Base-by-base conservation (phyloP, 306 rosid genomes). In the Astragalus glycyphyllos region DNA sequence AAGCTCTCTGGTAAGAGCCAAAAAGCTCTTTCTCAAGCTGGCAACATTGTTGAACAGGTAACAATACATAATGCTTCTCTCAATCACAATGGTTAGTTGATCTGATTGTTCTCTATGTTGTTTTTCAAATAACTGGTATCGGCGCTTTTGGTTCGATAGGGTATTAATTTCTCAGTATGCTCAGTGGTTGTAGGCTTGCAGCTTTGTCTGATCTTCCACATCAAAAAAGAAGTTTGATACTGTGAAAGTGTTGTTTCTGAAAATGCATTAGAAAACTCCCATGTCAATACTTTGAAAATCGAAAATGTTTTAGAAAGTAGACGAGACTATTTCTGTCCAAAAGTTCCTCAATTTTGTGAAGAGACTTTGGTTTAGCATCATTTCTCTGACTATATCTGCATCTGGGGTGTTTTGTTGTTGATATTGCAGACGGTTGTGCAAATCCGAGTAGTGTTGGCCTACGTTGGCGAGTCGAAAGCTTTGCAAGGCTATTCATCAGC, bases 41-140 rank as follows among this genome's bases (percentile, higher is more conserved):
- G 98, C 42, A 92, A 94, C 83, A 92, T 84, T 1, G 96, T 83
- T 5, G 98, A 94, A 77, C 98, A 94, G 97, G 98, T 90, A 54
- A 55, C 7, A 67, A 3, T 6, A 29, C 23, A 20, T 20, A 20
- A 20, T 20, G 23, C 23, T 20, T 20, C 23, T 20, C 23, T 20
- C 23, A 20, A 20, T 20, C 23, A 20, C 23, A 20, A 20, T 20
- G 23, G 23, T 2, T 20, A 26, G 31, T 26, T 26, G 31, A 26
- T 26, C 31, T 26, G 3, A 0, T 26, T 26, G 31, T 26, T 26
- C 31, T 26, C 31, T 26, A 26, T 26, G 4, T 26, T 26, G 31
- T 26, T 26, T 1, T 23, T 23, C 29, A 1, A 23, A 26, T 4
- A 26, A 26, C 31, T 3, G 31, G 31, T 3, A 26, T 26, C 31